A percentile compares a stretch with the other conserved stretches of the same genome.
phyloP scores from a whole-genome alignment of 306 rosid species.

The Vigna mungo region DNA sequence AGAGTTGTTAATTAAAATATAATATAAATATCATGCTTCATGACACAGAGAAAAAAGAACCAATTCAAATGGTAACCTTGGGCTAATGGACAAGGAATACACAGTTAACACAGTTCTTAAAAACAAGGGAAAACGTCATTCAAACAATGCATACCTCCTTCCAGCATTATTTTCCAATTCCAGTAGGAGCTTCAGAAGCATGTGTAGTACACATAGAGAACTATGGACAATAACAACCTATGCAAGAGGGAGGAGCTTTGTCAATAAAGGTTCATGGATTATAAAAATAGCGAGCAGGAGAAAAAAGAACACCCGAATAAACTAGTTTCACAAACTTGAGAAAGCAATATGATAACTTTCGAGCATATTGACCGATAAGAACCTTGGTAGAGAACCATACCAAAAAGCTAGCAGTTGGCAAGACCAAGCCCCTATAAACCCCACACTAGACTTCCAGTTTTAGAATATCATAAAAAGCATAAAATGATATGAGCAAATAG shows the following conservation, averaged over 20 bases:
- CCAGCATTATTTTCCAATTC: constrained; percentile 54
- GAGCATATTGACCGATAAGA: constrained; percentile 3
- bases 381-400: not conserved
- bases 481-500: constrained; percentile 28
- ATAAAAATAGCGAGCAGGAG: constrained; percentile 20
- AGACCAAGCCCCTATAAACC: not conserved
- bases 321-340: constrained; percentile 22
- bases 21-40: constrained; percentile 26
- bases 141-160: constrained; percentile 66
- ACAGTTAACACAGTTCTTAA: constrained; percentile 27
- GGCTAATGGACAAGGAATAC: constrained; percentile 20
- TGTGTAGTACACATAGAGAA: constrained; percentile 69
- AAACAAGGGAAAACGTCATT: constrained; percentile 28
- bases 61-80: constrained; percentile 20
- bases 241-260: constrained; percentile 35
- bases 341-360: constrained; percentile 27
- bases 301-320: constrained; percentile 27
- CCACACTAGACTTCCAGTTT: constrained; percentile 1
- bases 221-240: constrained; percentile 75
- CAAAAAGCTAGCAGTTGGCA: not conserved
- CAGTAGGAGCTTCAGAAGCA: constrained; percentile 69
- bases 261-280: constrained; percentile 38
- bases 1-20: constrained; percentile 25
- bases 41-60: constrained; percentile 29
- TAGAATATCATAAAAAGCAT: constrained; percentile 12